Evolutionary conservation across 2,329 filamentous ascomycete genomes (phyloP), one percentile per base, ranked within the genome.

Genomic region (Annulohypoxylon truncatum): DNA sequence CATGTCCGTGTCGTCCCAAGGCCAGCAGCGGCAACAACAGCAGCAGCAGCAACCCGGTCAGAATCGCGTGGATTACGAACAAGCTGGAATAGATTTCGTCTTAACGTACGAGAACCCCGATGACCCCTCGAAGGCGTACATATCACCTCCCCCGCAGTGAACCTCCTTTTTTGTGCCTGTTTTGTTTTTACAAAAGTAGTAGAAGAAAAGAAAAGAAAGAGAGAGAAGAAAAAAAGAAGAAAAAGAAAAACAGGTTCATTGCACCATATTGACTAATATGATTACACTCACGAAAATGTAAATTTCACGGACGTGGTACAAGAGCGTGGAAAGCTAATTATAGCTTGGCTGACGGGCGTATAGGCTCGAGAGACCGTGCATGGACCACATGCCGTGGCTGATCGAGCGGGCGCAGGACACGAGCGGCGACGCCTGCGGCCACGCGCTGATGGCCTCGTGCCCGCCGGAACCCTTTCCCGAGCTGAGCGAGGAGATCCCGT

Each of bases 391-490:
- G 81, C 92, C 93, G 72, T 92, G 90, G 80, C 84, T 97, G 66
- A 83, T 94, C 71, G 89, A 89, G 73, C 81, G 84, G 72, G 80
- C 83, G 58, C 80, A 77, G 72, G 83, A 88, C 59, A 82, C 86
- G 56, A 90, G 91, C 69, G 86, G 86, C 71, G 88, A 91, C 63
- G 84, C 92, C 42, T 95, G 92, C 70, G 96, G 95, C 40, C 96
- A 99, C 78, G 94, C 93, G 3, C 83, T 98, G 71, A 98, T 98
- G 95, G 92, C 93, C 13, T 92, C 92, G 13, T 97, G 93, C 76
- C 94, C 95, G 48, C 93, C 94, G 4, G 87, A 89, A 69, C 83
- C 85, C 2, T 85, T 85, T 63, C 74, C 81, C 54, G 82, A 86
- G 58, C 75, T 85, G 63, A 81, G 80, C 54, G 72, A 79, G 42